Evolutionary conservation across 208 protist genomes (phyloP).

Genomic region (Lotmaria passim): DNA sequence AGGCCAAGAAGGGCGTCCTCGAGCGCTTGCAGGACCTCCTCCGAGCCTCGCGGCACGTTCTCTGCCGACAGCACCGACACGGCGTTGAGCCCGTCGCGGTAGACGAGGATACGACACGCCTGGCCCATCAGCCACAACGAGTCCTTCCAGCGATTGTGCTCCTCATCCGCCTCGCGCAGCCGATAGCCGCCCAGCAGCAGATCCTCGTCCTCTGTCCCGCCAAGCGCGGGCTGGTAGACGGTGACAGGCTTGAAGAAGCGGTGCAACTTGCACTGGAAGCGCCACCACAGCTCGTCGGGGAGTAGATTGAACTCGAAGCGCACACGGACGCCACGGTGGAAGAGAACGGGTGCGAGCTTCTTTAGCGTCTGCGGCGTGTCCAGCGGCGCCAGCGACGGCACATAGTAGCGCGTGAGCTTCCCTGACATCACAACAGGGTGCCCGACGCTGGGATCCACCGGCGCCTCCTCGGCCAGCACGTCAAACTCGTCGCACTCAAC

Average conservation of each 20-base stretch:
- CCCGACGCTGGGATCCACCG: constrained; percentile 49
- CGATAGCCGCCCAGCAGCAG: constrained; percentile 64
- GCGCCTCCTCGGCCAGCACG: constrained; percentile 73
- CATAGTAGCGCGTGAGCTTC: constrained; percentile 77
- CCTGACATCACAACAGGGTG: constrained; percentile 36
- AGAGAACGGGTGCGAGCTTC: constrained; percentile 72
- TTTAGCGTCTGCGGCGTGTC: constrained; percentile 53
- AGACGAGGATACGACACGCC: constrained; percentile 73
- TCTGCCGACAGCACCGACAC: constrained; percentile 73
- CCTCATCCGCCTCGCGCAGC: constrained; percentile 75
- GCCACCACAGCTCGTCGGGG: constrained; percentile 88
- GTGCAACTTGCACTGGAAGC: constrained; percentile 80
- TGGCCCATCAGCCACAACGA: constrained; percentile 80
- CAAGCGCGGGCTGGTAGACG: constrained; percentile 59
- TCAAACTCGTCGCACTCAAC: constrained; percentile 70
- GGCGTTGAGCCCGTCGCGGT: constrained; percentile 61
- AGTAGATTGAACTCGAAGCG: constrained; percentile 88
- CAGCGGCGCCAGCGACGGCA: constrained; percentile 79
- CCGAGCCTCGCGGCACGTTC: constrained; percentile 48
- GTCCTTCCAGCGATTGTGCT: constrained; percentile 88
- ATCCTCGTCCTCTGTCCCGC: constrained; percentile 49
- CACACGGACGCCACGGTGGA: constrained; percentile 76
- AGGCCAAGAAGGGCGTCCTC: constrained; percentile 59
- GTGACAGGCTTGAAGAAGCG: constrained; percentile 55
- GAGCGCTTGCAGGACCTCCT: constrained; percentile 67